These are phyloP conservation scores for Apiosordaria backusii DNA, from an alignment of 495 filamentous ascomycete genomes.

Conservation along the genomic window DNA sequence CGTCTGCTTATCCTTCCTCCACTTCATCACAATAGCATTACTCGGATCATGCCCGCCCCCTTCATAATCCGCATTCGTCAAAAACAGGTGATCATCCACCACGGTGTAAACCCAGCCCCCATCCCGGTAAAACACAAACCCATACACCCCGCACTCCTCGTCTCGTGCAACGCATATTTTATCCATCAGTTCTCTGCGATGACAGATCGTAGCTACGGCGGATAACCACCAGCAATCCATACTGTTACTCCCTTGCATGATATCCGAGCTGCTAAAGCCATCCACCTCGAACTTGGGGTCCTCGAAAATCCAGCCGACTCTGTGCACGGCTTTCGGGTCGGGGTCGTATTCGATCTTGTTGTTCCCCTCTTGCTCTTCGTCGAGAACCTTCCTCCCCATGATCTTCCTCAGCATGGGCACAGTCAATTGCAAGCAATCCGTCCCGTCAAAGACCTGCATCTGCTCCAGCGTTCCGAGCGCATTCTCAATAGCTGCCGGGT, in stretches of 20 bases:
- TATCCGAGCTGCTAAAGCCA: slow-evolving; percentile 75
- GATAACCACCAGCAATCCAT: slow-evolving; percentile 87
- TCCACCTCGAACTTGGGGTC: slow-evolving; percentile 30
- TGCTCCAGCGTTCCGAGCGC: background rate
- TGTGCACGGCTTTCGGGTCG: slow-evolving; percentile 72
- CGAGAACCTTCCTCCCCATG: background rate
- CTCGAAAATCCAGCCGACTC: slow-evolving; percentile 37
- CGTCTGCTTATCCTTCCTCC: slow-evolving; percentile 69
- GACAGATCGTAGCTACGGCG: slow-evolving; percentile 76
- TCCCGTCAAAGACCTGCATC: background rate
- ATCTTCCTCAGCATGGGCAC: background rate
- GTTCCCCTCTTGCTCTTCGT: background rate
- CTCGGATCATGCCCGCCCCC: slow-evolving; percentile 49
- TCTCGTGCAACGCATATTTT: slow-evolving; percentile 78
- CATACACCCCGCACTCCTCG: slow-evolving; percentile 82
- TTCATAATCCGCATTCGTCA: slow-evolving; percentile 67
- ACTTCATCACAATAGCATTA: slow-evolving; percentile 53
- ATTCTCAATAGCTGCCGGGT: background rate
- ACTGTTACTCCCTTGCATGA: slow-evolving; percentile 75
- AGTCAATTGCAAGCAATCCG: background rate
- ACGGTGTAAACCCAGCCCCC: slow-evolving; percentile 89
- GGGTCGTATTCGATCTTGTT: slow-evolving; percentile 26
- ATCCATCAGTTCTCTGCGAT: slow-evolving; percentile 74
- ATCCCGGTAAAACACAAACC: slow-evolving; percentile 90
- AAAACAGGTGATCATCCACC: slow-evolving; percentile 74